Evolutionary conservation across 495 filamentous ascomycete species (phyloP), one percentile per base, ranked within the genome.

Genomic region (Mytilinidion resinicola): DNA sequence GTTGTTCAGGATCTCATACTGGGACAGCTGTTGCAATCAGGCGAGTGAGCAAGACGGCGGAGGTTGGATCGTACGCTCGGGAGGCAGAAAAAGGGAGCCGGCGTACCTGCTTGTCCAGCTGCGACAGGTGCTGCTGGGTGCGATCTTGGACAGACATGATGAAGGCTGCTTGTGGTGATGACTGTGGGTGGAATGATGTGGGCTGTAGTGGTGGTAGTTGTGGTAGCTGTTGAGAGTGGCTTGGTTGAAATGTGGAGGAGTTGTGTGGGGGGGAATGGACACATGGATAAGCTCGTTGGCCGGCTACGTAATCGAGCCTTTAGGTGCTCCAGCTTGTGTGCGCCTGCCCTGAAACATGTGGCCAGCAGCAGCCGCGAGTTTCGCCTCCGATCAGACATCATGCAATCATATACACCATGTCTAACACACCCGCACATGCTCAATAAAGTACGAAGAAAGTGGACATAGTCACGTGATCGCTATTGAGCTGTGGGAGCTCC

Each of bases 71-170:
- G 47, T 12, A 17, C 39, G 39, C 11, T 21, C 36, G 19, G 50
- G 30, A 33, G 25, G 50, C n/a, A 43, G 37, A 48, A 34, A 60
- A n/a, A 20, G 25, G 44, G 42, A n/a, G 14, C n/a, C 25, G 49
- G 80, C 89, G 67, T 74, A 96, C 91, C 89, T 97, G 91, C 79
- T 95, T 95, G 79, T 97, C 92, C 76, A 97, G 87, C 82, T 91
- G 87, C 59, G 85, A 82, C 67, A 97, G 82, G 63, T 88, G 82
- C 70, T 90, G 83, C 78, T 96, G 90, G 63, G 88, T 85, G 74
- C 87, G 88, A 67, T 96, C 92, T 78, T 97, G 92, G 74, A 90
- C 88, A 72, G 90, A 89, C 81, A 82, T 82, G 72, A 67, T 76
- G 62, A 55, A 17, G 34, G 51, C 35, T 19, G 15, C 30, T 25